Base-by-base conservation (phyloP, 192 early-diverging fungal genomes). In the Coemansia sp. region DNA sequence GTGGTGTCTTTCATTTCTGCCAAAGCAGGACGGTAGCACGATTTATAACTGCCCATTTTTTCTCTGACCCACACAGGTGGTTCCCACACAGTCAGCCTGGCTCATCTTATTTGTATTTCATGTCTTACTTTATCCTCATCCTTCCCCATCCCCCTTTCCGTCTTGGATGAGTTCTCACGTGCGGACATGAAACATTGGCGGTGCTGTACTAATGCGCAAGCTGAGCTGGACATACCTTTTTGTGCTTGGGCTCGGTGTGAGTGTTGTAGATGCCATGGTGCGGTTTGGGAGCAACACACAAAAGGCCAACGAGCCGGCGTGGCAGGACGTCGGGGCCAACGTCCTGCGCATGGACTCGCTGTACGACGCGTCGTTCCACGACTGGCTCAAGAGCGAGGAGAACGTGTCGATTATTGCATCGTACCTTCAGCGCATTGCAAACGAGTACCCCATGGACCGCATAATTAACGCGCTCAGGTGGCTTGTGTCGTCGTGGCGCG, bases 391-490 rank as follows among this genome's bases (percentile, higher is more conserved):
- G 55, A 82, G 78, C 33, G 87, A 89, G 64, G 87, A 86, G 41
- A 89, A 89, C 60, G 84, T 89, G 9, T 77, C 82, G 17, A 83
- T 84, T 8, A 87, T 84, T 6, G 80, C 85, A 3, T 81, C 80
- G 37, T 87, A 87, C 48, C 63, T 89, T 22, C 84, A 86, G 57
- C 82, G 87, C 49, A 86, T 89, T 41, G 84, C 87, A 23, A 84
- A 85, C 53, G 85, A 89, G 63, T 89, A 87, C 51, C 79, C 82
- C 27, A 76, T 87, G 43, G 82, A 81, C 41, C 81, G 87, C 46
- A 89, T 87, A 35, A 83, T 85, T 57, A 86, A 89, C 64, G 85
- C 87, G 3, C 67, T 89, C 11, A 82, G 83, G 52, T 89, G 87
- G 87, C 79, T 89, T 2, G 81, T 89, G 43, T 82, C 82, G 19